Evolutionary conservation across 2,329 filamentous ascomycete genomes (phyloP).

Genomic region (Colletotrichum cereale): DNA sequence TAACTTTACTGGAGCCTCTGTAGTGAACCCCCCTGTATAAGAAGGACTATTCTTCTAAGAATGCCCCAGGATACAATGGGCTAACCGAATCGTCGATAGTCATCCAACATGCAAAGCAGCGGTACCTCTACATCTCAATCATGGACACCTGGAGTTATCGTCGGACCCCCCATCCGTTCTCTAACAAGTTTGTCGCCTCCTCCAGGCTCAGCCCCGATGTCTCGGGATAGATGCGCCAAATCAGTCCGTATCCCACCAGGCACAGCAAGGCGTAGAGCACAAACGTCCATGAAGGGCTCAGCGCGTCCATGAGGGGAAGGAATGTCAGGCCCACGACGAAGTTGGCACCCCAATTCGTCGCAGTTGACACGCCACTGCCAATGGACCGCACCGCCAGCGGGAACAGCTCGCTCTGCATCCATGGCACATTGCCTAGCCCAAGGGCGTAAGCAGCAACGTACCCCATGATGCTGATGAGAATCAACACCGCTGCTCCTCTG

Average conservation of each 20-base stretch:
- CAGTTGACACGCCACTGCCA: constrained; percentile 80
- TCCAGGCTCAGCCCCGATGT: constrained; percentile 86
- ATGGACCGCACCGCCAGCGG: constrained; percentile 79
- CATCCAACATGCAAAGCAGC: constrained; percentile 1
- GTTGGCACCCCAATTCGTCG: constrained; percentile 89
- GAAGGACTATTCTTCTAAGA: not conserved
- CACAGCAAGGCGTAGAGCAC: constrained; percentile 82
- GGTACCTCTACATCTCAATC: not conserved
- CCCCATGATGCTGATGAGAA: constrained; percentile 81
- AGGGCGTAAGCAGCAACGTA: constrained; percentile 90
- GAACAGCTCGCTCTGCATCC: constrained; percentile 96
- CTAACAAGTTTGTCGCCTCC: constrained; percentile 79
- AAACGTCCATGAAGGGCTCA: constrained; percentile 84
- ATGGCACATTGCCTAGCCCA: constrained; percentile 91
- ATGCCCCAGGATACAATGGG: not conserved
- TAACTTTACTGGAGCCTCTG: not conserved
- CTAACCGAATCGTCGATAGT: not conserved
- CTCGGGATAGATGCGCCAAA: constrained; percentile 87
- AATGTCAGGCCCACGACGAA: constrained; percentile 90
- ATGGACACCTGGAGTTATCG: constrained; percentile 4
- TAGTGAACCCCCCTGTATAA: not conserved
- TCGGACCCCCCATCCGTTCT: constrained; percentile 78
- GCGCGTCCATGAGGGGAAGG: constrained; percentile 83
- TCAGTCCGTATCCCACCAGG: constrained; percentile 71
- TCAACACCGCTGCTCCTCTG: constrained; percentile 61